phyloP scores from a whole-genome alignment of 2,329 filamentous ascomycete genomes.

The Diaporthe destruens region DNA sequence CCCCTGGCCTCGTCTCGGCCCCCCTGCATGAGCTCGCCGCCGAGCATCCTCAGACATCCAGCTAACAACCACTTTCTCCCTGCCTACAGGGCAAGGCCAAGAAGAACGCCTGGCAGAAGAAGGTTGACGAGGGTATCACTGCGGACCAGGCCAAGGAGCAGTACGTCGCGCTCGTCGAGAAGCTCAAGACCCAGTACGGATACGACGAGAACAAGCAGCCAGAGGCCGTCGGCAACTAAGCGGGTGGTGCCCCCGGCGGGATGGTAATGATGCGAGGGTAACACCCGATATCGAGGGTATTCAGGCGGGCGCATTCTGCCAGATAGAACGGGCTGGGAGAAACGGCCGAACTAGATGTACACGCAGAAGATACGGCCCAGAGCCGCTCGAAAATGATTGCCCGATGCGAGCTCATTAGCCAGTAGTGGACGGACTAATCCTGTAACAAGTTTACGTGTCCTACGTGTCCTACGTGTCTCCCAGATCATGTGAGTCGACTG shows the following conservation, averaged over 20 bases:
- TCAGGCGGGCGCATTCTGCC: conserved; percentile 16
- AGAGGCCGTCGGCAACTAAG: conserved; percentile 62
- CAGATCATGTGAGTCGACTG: not conserved
- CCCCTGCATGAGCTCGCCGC: not conserved
- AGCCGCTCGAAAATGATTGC: not conserved
- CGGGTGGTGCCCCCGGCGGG: not conserved
- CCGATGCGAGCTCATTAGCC: not conserved
- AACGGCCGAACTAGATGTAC: conserved; percentile 11
- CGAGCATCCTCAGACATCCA: conserved; percentile 10
- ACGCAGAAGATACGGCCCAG: conserved; percentile 11
- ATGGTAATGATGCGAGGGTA: not conserved
- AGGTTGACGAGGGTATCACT: conserved; percentile 73
- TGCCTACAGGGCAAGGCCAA: conserved; percentile 79
- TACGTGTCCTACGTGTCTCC: too few species aligned
- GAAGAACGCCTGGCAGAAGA: conserved; percentile 80
- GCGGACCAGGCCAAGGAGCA: conserved; percentile 77
- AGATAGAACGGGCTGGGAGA: conserved; percentile 8
- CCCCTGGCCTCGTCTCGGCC: not conserved
- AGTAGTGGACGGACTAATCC: not conserved
- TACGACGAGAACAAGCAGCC: conserved; percentile 74
- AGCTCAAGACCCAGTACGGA: conserved; percentile 77
- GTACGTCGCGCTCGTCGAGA: conserved; percentile 81
- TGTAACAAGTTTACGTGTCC: not conserved
- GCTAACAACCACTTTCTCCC: conserved; percentile 9
- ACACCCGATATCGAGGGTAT: not conserved